Conservation (phyloP, 169 alveolate species). For the Eimeria acervulina region DNA sequence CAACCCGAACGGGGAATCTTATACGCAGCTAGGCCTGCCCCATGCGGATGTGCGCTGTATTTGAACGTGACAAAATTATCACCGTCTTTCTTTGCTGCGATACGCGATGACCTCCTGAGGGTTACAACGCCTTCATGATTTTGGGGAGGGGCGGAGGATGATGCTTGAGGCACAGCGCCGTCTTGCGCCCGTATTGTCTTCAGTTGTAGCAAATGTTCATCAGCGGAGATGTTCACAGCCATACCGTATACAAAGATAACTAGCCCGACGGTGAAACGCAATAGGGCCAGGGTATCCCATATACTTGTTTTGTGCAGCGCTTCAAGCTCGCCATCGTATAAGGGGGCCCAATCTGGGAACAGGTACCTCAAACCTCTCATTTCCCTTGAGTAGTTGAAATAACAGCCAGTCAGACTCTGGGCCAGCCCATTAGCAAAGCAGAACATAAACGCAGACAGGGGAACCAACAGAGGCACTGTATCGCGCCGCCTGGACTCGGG, state of each 20-base stretch:
- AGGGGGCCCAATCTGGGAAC: background rate
- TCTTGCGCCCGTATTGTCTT: constrained; percentile 17
- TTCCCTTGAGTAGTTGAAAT: constrained; percentile 30
- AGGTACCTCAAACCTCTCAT: constrained; percentile 34
- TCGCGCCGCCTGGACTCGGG: background rate
- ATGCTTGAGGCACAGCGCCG: background rate
- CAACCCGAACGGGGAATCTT: constrained; percentile 40
- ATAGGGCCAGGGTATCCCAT: background rate
- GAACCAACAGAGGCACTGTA: constrained; percentile 22
- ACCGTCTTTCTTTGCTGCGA: constrained; percentile 44
- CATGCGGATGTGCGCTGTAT: constrained; percentile 42
- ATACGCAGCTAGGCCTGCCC: background rate
- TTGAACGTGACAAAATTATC: constrained; percentile 31
- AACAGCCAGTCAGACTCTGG: constrained; percentile 31
- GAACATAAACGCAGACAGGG: constrained; percentile 1
- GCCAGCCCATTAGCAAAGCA: constrained; percentile 24
- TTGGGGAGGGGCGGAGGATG: constrained; percentile 8
- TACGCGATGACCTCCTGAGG: constrained; percentile 35
- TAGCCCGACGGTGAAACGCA: constrained; percentile 1
- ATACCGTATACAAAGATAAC: constrained; percentile 27
- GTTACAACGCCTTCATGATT: constrained; percentile 5
- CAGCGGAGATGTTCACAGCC: constrained; percentile 65
- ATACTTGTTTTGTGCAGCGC: constrained; percentile 17
- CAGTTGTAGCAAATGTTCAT: constrained; percentile 18
- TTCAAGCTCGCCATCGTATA: background rate